Conservation (phyloP, 2,329 filamentous ascomycete genomes). For the Paecilomyces sp. region DNA sequence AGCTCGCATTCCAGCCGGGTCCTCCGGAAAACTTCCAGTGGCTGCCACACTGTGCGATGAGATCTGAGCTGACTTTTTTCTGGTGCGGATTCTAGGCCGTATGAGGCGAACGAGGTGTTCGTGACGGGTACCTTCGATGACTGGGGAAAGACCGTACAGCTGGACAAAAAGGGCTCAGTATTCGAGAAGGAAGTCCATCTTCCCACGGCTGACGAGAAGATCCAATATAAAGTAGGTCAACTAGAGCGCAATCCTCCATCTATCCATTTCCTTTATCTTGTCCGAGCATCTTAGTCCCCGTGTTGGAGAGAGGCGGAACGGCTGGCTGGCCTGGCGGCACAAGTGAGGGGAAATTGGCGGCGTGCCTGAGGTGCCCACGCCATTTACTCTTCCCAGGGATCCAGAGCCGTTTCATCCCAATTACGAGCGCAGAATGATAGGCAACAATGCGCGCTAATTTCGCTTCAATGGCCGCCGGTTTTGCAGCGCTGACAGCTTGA, state of each 20-base stretch:
- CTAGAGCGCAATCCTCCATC: conserved; percentile 7
- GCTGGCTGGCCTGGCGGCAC: neutral
- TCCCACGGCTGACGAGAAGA: conserved; percentile 59
- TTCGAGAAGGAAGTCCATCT: conserved; percentile 80
- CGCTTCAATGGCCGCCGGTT: neutral
- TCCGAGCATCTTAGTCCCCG: neutral
- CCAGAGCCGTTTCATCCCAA: neutral
- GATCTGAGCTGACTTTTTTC: conserved; percentile 17
- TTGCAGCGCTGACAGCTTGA: neutral
- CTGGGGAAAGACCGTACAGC: conserved; percentile 80
- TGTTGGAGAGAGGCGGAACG: neutral
- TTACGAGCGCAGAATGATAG: neutral
- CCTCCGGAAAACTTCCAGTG: neutral
- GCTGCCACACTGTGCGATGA: neutral
- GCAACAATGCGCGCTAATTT: neutral
- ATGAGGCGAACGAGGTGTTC: conserved; percentile 77
- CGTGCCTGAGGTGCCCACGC: neutral
- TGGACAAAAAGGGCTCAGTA: conserved; percentile 64
- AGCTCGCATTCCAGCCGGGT: neutral
- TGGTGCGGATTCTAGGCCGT: conserved; percentile 56
- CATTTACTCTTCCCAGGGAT: neutral
- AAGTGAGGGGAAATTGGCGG: neutral
- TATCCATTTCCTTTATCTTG: conserved; percentile 2
- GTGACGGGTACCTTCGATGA: conserved; percentile 95
- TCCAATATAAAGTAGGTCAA: conserved; percentile 82